Conservation (phyloP, 495 filamentous ascomycete genomes). For the Cercophora samala region DNA sequence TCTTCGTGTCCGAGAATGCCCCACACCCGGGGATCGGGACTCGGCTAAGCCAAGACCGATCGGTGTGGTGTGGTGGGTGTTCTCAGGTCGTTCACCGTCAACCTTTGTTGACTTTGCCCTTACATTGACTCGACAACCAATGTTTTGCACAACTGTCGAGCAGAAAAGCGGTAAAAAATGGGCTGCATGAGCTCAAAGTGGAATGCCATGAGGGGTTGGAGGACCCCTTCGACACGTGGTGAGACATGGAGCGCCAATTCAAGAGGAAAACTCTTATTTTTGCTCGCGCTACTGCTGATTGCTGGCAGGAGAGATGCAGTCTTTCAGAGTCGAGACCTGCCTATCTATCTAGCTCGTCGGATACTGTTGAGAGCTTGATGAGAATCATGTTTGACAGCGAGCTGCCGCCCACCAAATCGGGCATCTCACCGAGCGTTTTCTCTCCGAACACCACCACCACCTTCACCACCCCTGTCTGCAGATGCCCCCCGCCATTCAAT, state of each 20-base stretch:
- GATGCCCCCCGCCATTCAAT: neutral
- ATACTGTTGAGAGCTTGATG: neutral
- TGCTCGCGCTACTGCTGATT: neutral
- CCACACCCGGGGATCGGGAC: neutral
- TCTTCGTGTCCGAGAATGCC: neutral
- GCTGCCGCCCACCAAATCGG: neutral
- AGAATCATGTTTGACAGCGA: neutral
- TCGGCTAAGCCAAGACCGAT: neutral
- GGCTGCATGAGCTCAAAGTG: neutral
- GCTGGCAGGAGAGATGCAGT: neutral
- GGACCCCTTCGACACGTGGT: neutral
- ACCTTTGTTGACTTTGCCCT: neutral
- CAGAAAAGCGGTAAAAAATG: conserved; percentile 2
- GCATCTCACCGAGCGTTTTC: neutral
- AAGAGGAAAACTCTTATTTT: neutral
- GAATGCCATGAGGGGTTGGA: neutral
- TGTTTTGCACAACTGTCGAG: neutral
- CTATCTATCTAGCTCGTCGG: neutral
- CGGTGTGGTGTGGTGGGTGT: neutral
- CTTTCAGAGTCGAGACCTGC: neutral
- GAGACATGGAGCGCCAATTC: neutral
- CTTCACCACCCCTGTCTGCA: neutral
- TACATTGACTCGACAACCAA: neutral
- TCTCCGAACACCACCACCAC: neutral
- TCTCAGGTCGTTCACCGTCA: neutral